phyloP scores from a whole-genome alignment of 2,329 filamentous ascomycete species.

The Diaporthe citriasiana region DNA sequence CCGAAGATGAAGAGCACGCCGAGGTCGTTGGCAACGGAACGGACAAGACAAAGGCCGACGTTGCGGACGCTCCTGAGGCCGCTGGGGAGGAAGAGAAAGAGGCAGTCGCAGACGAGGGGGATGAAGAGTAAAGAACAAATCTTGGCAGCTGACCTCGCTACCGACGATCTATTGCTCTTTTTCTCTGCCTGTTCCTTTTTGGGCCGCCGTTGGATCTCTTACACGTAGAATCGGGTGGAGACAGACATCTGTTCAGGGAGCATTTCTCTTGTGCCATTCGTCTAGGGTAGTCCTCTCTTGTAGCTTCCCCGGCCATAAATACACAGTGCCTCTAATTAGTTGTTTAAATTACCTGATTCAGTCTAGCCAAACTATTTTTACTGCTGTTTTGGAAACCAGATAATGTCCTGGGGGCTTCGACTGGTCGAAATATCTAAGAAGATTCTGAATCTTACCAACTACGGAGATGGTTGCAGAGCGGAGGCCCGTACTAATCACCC shows the following conservation, averaged over 20 bases:
- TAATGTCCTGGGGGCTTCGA: background rate
- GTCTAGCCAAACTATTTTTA: background rate
- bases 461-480: background rate
- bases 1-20: slow-evolving; percentile 41
- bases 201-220: background rate
- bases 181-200: background rate
- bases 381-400: background rate
- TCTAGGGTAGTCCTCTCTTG: slow-evolving; percentile 7
- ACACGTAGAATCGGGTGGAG: background rate
- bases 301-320: slow-evolving; percentile 16
- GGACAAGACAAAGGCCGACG: slow-evolving; percentile 45
- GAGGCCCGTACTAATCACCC: background rate
- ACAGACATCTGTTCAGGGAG: slow-evolving; percentile 3
- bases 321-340: slow-evolving; percentile 20
- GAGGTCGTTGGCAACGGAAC: slow-evolving; percentile 26
- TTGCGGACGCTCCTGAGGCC: slow-evolving; percentile 48
- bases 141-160: background rate
- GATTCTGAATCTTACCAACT: background rate
- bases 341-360: slow-evolving; percentile 8
- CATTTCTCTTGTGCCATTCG: background rate
- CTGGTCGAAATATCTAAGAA: background rate
- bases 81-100: slow-evolving; percentile 53
- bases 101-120: slow-evolving; percentile 50
- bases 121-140: slow-evolving; percentile 45
- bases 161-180: slow-evolving; percentile 5